Conservation (phyloP, 192 early-diverging fungal species). For the Hyaloraphidium curvatum region DNA sequence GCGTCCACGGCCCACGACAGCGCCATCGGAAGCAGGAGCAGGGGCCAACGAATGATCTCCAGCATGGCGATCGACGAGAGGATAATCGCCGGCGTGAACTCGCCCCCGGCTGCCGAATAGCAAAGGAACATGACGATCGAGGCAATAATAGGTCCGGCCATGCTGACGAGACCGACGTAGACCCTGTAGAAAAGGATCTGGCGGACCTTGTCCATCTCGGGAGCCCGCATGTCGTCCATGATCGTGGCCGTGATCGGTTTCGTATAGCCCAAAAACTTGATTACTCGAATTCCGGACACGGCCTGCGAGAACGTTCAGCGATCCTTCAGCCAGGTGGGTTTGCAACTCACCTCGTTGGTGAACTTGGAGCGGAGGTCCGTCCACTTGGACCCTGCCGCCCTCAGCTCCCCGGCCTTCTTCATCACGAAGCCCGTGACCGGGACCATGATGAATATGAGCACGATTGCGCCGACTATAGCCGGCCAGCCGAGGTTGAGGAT, state of each 20-base stretch:
- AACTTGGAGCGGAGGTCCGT: constrained; percentile 4
- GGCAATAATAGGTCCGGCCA: background rate
- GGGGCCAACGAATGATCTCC: constrained; percentile 16
- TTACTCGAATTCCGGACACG: constrained; percentile 4
- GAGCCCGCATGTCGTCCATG: background rate
- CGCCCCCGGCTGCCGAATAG: background rate
- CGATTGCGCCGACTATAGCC: background rate
- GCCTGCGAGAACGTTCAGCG: background rate
- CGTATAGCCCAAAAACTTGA: constrained; percentile 1
- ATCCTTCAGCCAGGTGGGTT: no score
- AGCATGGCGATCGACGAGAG: background rate
- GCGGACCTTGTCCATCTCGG: background rate
- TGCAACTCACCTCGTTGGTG: no score
- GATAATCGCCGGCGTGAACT: background rate
- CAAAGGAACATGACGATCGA: background rate
- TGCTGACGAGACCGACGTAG: no score
- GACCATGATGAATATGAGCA: no score
- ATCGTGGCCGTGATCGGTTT: background rate
- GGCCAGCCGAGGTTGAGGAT: background rate
- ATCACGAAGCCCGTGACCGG: no score
- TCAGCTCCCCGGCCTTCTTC: no score
- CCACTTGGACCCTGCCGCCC: no score
- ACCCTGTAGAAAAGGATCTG: background rate
- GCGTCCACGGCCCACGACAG: constrained; percentile 25
- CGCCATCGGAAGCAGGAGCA: constrained; percentile 32